Evolutionary conservation across 2,329 filamentous ascomycete species (phyloP).

Genomic region (Coniochaeta sp.): DNA sequence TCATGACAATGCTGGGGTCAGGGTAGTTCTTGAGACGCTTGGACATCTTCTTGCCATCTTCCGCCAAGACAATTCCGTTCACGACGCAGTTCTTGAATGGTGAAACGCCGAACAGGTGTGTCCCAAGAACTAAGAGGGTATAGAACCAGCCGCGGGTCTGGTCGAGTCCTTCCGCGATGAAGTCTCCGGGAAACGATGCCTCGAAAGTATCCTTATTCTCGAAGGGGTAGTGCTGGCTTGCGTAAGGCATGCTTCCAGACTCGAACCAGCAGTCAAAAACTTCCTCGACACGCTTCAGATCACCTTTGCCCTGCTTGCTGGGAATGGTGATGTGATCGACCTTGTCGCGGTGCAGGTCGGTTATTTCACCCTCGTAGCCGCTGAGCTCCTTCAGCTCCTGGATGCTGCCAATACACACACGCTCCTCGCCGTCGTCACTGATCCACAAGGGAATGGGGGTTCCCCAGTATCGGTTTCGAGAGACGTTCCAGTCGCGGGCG

Average conservation of each 20-base stretch:
- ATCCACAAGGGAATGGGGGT: slow-evolving; percentile 90
- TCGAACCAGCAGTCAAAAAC: slow-evolving; percentile 97
- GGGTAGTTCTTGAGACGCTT: slow-evolving; percentile 96
- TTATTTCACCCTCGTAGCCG: slow-evolving; percentile 76
- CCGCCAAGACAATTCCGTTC: slow-evolving; percentile 87
- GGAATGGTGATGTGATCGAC: slow-evolving; percentile 93
- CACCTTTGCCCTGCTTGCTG: slow-evolving; percentile 78
- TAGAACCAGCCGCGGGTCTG: slow-evolving; percentile 98
- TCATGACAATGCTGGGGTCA: slow-evolving; percentile 74
- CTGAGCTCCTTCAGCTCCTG: slow-evolving; percentile 78
- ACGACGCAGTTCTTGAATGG: slow-evolving; percentile 97
- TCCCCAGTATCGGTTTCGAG: slow-evolving; percentile 90
- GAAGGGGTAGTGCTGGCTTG: slow-evolving; percentile 86
- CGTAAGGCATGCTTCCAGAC: slow-evolving; percentile 92
- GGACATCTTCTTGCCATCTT: slow-evolving; percentile 98
- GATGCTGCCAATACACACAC: slow-evolving; percentile 79
- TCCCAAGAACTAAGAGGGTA: slow-evolving; percentile 80
- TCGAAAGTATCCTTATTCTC: slow-evolving; percentile 78
- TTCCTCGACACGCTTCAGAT: slow-evolving; percentile 73
- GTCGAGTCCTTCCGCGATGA: slow-evolving; percentile 82
- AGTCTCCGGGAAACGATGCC: slow-evolving; percentile 80
- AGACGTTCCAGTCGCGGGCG: slow-evolving; percentile 92
- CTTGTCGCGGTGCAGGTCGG: slow-evolving; percentile 85
- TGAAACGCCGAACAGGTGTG: slow-evolving; percentile 74
- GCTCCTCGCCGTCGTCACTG: slow-evolving; percentile 80